Conservation (phyloP, 108 stramenopile species). For the Pseudonitzschia pungens region DNA sequence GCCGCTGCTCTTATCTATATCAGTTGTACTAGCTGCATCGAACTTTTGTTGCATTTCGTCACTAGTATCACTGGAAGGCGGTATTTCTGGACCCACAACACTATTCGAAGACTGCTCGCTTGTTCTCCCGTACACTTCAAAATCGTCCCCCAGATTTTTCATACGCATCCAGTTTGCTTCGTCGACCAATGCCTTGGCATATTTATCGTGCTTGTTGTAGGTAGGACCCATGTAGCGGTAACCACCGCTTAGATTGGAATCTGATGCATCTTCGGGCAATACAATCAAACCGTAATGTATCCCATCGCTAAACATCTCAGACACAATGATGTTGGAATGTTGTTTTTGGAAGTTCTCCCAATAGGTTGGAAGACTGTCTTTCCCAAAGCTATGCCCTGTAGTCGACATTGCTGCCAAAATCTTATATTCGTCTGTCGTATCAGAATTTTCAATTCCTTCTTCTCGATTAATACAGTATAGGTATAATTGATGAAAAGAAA, state of each 20-base stretch:
- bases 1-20: too few relatives aligned
- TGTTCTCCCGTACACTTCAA: too few relatives aligned
- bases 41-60: too few relatives aligned
- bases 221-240: conserved; percentile 25
- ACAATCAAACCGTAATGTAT: conserved; percentile 15
- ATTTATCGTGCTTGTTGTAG: conserved; percentile 3
- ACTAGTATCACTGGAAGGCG: too few relatives aligned
- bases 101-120: too few relatives aligned
- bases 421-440: neutral
- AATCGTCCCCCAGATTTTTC: neutral
- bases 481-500: conserved; percentile 16
- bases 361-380: neutral
- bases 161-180: conserved; percentile 18
- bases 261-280: conserved; percentile 13
- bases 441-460: neutral
- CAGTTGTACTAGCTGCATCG: too few relatives aligned
- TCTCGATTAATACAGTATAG: conserved; percentile 21
- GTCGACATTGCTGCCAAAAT: conserved; percentile 27
- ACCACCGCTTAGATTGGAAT: conserved; percentile 16
- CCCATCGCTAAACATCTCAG: neutral
- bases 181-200: conserved; percentile 23
- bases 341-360: neutral
- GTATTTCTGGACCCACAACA: too few relatives aligned
- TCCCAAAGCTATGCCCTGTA: conserved; percentile 16
- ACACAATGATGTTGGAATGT: neutral